Evolutionary conservation across 768 basidiomycete species (phyloP).

Genomic region (Sistotremastrum niveocremeum): DNA sequence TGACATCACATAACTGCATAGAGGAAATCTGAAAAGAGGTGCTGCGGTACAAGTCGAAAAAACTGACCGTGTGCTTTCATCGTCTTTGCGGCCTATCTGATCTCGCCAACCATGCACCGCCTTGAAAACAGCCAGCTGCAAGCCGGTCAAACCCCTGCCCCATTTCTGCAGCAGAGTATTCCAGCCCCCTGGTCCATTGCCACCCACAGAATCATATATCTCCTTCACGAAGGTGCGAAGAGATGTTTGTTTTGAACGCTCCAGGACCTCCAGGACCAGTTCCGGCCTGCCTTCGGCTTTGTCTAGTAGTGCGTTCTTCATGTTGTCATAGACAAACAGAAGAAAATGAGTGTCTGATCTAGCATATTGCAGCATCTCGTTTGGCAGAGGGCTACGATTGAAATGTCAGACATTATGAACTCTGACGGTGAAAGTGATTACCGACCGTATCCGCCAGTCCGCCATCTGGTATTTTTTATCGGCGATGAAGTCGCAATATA

Average conservation of each 20-base stretch:
- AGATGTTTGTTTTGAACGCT: constrained; percentile 63
- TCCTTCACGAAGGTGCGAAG: constrained; percentile 59
- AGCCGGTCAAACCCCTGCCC: constrained; percentile 45
- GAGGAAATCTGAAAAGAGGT: not conserved
- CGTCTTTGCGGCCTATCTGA: constrained; percentile 59
- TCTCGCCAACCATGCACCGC: constrained; percentile 79
- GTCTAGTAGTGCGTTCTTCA: constrained; percentile 79
- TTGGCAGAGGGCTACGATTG: constrained; percentile 50
- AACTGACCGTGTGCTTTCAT: constrained; percentile 69
- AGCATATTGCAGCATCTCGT: constrained; percentile 86
- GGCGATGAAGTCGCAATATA: constrained; percentile 80
- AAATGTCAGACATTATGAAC: not conserved
- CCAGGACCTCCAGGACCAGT: constrained; percentile 50
- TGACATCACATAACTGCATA: constrained; percentile 51
- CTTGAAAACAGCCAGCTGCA: constrained; percentile 52
- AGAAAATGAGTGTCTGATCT: constrained; percentile 95
- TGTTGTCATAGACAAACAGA: constrained; percentile 80
- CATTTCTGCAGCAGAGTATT: constrained; percentile 66
- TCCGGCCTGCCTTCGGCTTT: constrained; percentile 27
- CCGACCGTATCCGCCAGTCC: constrained; percentile 95
- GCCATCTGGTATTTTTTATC: constrained; percentile 96
- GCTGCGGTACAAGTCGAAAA: not conserved
- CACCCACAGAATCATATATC: constrained; percentile 50
- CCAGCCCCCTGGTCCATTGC: constrained; percentile 63
- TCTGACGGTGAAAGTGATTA: constrained; percentile 15